A percentile compares a stretch with the other conserved stretches of the same genome.
Evolutionary conservation across 257 asterid genomes (phyloP).

Genomic region (Handroanthus guayacan): DNA sequence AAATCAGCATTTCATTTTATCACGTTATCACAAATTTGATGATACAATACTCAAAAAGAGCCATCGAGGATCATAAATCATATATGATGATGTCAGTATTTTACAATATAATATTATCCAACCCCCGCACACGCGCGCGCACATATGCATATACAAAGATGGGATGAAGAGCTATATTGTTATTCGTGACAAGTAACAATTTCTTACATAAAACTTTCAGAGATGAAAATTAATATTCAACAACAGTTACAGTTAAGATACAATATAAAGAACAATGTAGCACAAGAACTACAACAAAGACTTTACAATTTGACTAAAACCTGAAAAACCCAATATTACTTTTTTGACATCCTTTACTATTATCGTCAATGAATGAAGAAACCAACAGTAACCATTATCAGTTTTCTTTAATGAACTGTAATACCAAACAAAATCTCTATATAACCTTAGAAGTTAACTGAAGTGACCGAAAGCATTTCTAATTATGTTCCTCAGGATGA

Average conservation of each 20-base stretch:
- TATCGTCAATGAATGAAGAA: slow-evolving; percentile 45
- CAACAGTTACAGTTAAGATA: not conserved
- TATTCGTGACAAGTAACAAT: too few species aligned
- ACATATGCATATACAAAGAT: too few species aligned
- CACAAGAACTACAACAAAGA: slow-evolving; percentile 26
- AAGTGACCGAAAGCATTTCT: not conserved
- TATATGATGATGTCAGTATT: too few species aligned
- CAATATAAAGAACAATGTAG: slow-evolving; percentile 15
- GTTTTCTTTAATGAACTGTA: slow-evolving; percentile 22
- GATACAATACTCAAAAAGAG: too few species aligned
- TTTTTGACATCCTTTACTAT: slow-evolving; percentile 18
- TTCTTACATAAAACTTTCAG: not conserved
- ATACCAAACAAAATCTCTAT: slow-evolving; percentile 31
- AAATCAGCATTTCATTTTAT: too few species aligned
- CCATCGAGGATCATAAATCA: too few species aligned
- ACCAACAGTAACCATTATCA: slow-evolving; percentile 25
- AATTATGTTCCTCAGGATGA: not conserved
- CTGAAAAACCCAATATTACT: slow-evolving; percentile 6
- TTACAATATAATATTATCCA: too few species aligned
- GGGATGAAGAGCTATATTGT: too few species aligned
- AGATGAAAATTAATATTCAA: not conserved
- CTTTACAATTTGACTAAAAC: slow-evolving; percentile 29
- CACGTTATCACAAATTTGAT: too few species aligned
- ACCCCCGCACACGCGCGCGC: too few species aligned
- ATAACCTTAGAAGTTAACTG: slow-evolving; percentile 23